phyloP scores from a whole-genome alignment of 2,329 filamentous ascomycete species.

The Calonectria henricotiae region DNA sequence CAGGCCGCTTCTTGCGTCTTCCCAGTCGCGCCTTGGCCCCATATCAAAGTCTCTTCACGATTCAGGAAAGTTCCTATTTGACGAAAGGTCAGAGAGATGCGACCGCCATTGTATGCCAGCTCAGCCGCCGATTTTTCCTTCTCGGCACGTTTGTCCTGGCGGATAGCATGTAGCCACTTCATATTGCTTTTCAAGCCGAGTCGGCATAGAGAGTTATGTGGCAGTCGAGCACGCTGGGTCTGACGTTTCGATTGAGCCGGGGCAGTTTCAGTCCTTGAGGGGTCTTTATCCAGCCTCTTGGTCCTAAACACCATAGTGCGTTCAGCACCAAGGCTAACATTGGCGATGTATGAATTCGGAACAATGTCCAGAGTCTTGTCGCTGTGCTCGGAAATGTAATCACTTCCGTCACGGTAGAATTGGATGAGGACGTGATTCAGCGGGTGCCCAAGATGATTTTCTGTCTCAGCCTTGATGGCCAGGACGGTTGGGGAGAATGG shows the following conservation, averaged over 20 bases:
- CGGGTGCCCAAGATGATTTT: slow-evolving; percentile 81
- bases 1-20: slow-evolving; percentile 77
- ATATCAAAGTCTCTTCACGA: slow-evolving; percentile 78
- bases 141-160: slow-evolving; percentile 83
- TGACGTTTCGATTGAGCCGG: slow-evolving; percentile 60
- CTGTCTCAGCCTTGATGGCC: slow-evolving; percentile 78
- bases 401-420: slow-evolving; percentile 88
- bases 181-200: slow-evolving; percentile 88
- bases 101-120: slow-evolving; percentile 79
- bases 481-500: slow-evolving; percentile 83
- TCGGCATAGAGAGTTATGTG: slow-evolving; percentile 90
- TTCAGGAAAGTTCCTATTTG: slow-evolving; percentile 89
- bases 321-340: slow-evolving; percentile 93
- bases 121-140: slow-evolving; percentile 80
- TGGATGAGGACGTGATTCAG: slow-evolving; percentile 96
- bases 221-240: slow-evolving; percentile 80
- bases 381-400: slow-evolving; percentile 96
- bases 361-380: slow-evolving; percentile 97
- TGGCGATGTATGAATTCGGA: slow-evolving; percentile 86
- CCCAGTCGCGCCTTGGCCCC: slow-evolving; percentile 89
- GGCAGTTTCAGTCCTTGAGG: slow-evolving; percentile 45
- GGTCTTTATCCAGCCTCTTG: slow-evolving; percentile 74
- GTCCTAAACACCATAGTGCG: slow-evolving; percentile 91
- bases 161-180: slow-evolving; percentile 93
- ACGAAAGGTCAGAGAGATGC: slow-evolving; percentile 94